phyloP scores from a whole-genome alignment of 345 rosid species.

The Aquilaria yunnanensis region DNA sequence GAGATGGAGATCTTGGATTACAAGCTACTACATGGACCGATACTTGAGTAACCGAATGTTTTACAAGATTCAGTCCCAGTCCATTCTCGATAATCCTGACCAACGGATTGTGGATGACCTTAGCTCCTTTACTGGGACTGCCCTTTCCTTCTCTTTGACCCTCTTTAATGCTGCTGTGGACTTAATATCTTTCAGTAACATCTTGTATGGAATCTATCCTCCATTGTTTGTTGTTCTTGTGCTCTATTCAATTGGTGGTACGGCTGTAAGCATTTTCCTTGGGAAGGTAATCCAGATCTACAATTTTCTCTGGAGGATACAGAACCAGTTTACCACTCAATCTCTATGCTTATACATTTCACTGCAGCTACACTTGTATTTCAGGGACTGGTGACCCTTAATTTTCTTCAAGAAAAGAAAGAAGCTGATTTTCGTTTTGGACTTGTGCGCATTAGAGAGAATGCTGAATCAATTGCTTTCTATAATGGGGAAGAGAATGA shows the following conservation, averaged over 20 bases:
- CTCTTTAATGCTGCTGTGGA: slow-evolving; percentile 81
- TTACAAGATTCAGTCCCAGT: slow-evolving; percentile 93
- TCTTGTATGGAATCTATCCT: slow-evolving; percentile 85
- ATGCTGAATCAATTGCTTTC: slow-evolving; percentile 97
- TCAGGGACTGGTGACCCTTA: slow-evolving; percentile 82
- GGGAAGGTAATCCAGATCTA: slow-evolving; percentile 52
- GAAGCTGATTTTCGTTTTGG: slow-evolving; percentile 98
- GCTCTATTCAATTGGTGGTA: slow-evolving; percentile 80
- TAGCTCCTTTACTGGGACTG: slow-evolving; percentile 82
- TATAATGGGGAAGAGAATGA: slow-evolving; percentile 91
- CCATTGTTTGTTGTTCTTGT: slow-evolving; percentile 78
- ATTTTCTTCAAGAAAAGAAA: slow-evolving; percentile 97
- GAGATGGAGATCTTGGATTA: slow-evolving; percentile 99
- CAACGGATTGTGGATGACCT: slow-evolving; percentile 94
- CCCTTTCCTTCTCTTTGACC: slow-evolving; percentile 79
- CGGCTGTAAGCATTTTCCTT: slow-evolving; percentile 71
- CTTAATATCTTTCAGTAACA: slow-evolving; percentile 92
- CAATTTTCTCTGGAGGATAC: background rate
- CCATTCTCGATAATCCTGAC: slow-evolving; percentile 90
- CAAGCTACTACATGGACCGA: slow-evolving; percentile 75
- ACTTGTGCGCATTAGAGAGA: slow-evolving; percentile 92
- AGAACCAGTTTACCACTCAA: background rate
- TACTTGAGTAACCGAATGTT: slow-evolving; percentile 66
- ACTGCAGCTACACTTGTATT: slow-evolving; percentile 9
- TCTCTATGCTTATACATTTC: background rate